These are phyloP conservation scores for Hymenoscyphus salicellus DNA, from an alignment of 2,329 filamentous ascomycete species.

Conservation along the genomic window DNA sequence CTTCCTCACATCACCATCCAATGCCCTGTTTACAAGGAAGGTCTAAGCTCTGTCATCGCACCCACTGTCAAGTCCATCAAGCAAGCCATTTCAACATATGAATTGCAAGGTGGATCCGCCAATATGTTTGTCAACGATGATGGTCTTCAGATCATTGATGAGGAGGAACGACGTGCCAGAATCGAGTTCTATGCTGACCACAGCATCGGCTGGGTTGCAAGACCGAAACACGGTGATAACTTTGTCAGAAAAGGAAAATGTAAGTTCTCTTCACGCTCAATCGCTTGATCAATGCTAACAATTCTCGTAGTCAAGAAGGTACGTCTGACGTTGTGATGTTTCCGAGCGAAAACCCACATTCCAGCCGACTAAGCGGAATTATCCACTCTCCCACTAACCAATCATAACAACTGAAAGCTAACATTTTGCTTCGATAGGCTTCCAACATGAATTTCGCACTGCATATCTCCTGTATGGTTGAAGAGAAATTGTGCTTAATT, in stretches of 20 bases:
- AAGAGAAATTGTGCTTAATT: slow-evolving; percentile 61
- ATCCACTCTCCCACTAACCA: slow-evolving; percentile 4
- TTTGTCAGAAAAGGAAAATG: slow-evolving; percentile 61
- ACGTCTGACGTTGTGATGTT: slow-evolving; percentile 20
- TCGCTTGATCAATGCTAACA: slow-evolving; percentile 13
- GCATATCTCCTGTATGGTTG: slow-evolving; percentile 66
- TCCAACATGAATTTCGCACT: slow-evolving; percentile 72
- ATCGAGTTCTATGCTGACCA: slow-evolving; percentile 68
- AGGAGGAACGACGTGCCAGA: slow-evolving; percentile 59
- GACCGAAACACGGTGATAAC: slow-evolving; percentile 61
- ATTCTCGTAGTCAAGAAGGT: slow-evolving; percentile 40
- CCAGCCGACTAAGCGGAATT: background rate
- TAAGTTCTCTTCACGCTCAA: slow-evolving; percentile 22
- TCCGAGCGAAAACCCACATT: background rate
- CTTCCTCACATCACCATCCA: slow-evolving; percentile 79
- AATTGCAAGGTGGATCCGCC: slow-evolving; percentile 72
- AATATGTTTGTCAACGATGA: slow-evolving; percentile 78
- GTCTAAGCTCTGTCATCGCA: slow-evolving; percentile 68
- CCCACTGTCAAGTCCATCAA: slow-evolving; percentile 77
- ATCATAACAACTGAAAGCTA: slow-evolving; percentile 19
- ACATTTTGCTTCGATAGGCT: slow-evolving; percentile 55
- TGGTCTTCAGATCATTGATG: slow-evolving; percentile 64
- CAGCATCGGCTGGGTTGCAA: slow-evolving; percentile 67
- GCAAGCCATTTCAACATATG: slow-evolving; percentile 72
- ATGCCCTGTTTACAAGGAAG: slow-evolving; percentile 86